phyloP scores from a whole-genome alignment of 2,329 filamentous ascomycete species.

The Metarhizium rileyi region DNA sequence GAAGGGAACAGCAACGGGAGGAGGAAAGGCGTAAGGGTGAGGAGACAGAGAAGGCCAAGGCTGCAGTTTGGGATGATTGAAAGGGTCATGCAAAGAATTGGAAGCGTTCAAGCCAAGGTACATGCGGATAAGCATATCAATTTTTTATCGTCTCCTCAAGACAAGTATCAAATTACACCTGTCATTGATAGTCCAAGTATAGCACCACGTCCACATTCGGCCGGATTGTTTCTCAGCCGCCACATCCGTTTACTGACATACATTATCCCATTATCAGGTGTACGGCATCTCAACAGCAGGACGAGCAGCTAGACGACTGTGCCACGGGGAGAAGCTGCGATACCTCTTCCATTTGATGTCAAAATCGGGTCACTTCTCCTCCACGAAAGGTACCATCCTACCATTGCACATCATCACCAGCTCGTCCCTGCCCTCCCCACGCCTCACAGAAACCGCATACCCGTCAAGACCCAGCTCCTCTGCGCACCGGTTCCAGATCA shows the following conservation, averaged over 20 bases:
- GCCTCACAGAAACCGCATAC: slow-evolving; percentile 39
- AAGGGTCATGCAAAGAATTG: not conserved
- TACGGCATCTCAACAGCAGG: slow-evolving; percentile 20
- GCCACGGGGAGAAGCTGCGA: slow-evolving; percentile 25
- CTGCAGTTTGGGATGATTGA: slow-evolving; percentile 76
- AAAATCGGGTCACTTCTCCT: not conserved
- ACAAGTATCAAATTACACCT: no score
- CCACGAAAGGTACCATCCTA: slow-evolving; percentile 17
- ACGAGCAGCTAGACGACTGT: slow-evolving; percentile 21
- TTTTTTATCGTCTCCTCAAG: no score
- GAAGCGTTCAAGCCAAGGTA: no score
- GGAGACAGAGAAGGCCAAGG: slow-evolving; percentile 66
- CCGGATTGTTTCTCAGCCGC: no score
- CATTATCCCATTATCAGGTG: slow-evolving; percentile 11
- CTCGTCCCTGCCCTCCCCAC: slow-evolving; percentile 24
- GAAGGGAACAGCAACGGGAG: slow-evolving; percentile 61
- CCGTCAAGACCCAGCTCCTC: slow-evolving; percentile 53
- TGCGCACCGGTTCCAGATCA: slow-evolving; percentile 63
- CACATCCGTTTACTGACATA: no score
- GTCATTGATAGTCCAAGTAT: no score
- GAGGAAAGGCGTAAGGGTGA: slow-evolving; percentile 50
- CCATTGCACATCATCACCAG: slow-evolving; percentile 45
- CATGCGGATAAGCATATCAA: no score
- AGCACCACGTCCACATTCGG: no score
- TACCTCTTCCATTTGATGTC: slow-evolving; percentile 14